Evolutionary conservation across 2,329 filamentous ascomycete species (phyloP).

Genomic region (Botrytis byssoidea): DNA sequence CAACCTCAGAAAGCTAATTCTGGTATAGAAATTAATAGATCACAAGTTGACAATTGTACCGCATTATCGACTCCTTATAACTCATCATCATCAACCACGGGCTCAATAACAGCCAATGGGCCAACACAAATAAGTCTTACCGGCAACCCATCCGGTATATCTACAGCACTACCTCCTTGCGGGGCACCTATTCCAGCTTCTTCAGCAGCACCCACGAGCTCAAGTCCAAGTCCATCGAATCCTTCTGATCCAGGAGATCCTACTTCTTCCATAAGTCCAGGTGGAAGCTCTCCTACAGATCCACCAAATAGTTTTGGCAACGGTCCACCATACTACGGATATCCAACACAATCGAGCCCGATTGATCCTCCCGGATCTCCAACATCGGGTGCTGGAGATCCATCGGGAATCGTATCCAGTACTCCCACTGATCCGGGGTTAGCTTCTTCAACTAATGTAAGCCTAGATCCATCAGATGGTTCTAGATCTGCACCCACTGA

Average conservation of each 20-base stretch:
- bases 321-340: background rate
- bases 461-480: background rate
- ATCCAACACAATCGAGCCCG: background rate
- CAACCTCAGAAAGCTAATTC: background rate
- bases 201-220: background rate
- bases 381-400: background rate
- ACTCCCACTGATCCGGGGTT: background rate
- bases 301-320: background rate
- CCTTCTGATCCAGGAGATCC: background rate
- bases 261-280: background rate
- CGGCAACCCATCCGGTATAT: background rate
- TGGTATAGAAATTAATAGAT: background rate
- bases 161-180: background rate
- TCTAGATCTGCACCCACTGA: background rate
- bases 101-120: background rate
- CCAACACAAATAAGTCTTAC: conserved; percentile 3
- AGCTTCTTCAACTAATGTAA: background rate
- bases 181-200: background rate
- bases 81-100: background rate
- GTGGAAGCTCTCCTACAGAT: background rate
- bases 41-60: background rate
- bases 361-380: background rate
- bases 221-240: background rate
- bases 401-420: background rate
- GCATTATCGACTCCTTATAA: background rate